Evolutionary conservation across 345 rosid species (phyloP).

Genomic region (Eucalyptus erythrocorys): DNA sequence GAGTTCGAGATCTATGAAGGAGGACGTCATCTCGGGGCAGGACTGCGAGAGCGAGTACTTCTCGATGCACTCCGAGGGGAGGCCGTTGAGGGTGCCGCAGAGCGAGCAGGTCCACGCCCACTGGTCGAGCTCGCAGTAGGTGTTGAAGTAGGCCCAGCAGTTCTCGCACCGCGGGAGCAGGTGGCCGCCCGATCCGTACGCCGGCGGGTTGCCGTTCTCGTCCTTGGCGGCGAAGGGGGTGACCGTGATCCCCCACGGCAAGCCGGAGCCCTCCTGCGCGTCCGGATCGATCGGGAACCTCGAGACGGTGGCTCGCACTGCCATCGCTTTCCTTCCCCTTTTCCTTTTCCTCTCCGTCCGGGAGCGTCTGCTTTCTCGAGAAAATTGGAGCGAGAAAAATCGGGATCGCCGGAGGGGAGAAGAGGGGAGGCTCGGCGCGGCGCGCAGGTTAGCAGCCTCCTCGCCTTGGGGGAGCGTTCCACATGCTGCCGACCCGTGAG

Average conservation of each 20-base stretch:
- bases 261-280: conserved; percentile 70
- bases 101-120: conserved; percentile 96
- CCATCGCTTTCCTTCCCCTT: conserved; percentile 24
- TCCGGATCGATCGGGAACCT: conserved; percentile 78
- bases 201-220: conserved; percentile 71
- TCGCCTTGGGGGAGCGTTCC: neutral
- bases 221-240: conserved; percentile 84
- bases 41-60: conserved; percentile 77
- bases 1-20: conserved; percentile 88
- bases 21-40: conserved; percentile 76
- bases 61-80: conserved; percentile 57
- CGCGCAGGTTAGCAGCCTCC: neutral
- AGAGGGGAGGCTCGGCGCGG: neutral
- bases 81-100: conserved; percentile 86
- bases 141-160: conserved; percentile 89
- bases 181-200: conserved; percentile 73
- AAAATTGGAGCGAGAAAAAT: neutral
- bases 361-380: neutral
- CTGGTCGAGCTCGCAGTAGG: conserved; percentile 89
- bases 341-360: neutral
- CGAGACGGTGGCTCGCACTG: conserved; percentile 69
- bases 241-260: conserved; percentile 90
- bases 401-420: neutral
- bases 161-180: conserved; percentile 87
- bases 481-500: neutral